A percentile compares a stretch with the other conserved stretches of the same genome.
Evolutionary conservation across 2,329 filamentous ascomycete species (phyloP).

Genomic region (Zymoseptoria crescenta): DNA sequence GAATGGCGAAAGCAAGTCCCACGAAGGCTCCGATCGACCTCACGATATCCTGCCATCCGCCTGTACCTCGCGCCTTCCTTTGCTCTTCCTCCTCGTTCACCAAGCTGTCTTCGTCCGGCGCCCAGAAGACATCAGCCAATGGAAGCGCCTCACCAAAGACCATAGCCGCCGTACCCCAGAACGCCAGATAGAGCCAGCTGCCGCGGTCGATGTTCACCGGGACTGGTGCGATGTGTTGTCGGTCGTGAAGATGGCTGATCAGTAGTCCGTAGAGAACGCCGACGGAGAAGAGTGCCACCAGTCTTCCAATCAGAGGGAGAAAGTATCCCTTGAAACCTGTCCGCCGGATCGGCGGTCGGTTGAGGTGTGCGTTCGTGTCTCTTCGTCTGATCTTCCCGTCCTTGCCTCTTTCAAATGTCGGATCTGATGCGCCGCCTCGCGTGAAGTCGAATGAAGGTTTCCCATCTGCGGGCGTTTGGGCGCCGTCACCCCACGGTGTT

Average conservation of each 20-base stretch:
- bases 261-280: slow-evolving; percentile 77
- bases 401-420: neutral
- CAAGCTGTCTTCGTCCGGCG: slow-evolving; percentile 40
- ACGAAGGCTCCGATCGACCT: slow-evolving; percentile 64
- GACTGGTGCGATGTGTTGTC: slow-evolving; percentile 55
- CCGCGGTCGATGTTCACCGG: slow-evolving; percentile 50
- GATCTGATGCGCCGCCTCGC: slow-evolving; percentile 2
- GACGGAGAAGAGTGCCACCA: slow-evolving; percentile 61
- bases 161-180: slow-evolving; percentile 78
- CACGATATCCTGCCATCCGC: slow-evolving; percentile 62
- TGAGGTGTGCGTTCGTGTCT: slow-evolving; percentile 17
- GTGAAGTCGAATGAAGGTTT: slow-evolving; percentile 22
- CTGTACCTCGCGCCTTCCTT: slow-evolving; percentile 11
- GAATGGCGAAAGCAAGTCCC: slow-evolving; percentile 71
- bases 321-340: slow-evolving; percentile 24
- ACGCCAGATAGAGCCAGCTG: slow-evolving; percentile 60
- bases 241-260: slow-evolving; percentile 70
- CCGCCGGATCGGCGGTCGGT: slow-evolving; percentile 8
- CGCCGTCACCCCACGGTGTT: slow-evolving; percentile 67
- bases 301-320: slow-evolving; percentile 37
- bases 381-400: slow-evolving; percentile 19
- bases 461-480: slow-evolving; percentile 53
- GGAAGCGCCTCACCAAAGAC: slow-evolving; percentile 72
- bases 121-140: slow-evolving; percentile 73
- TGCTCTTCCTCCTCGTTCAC: slow-evolving; percentile 16